These are phyloP conservation scores for Penicillium sp. DNA, from an alignment of 2,329 filamentous ascomycete genomes.

Conservation along the genomic window DNA sequence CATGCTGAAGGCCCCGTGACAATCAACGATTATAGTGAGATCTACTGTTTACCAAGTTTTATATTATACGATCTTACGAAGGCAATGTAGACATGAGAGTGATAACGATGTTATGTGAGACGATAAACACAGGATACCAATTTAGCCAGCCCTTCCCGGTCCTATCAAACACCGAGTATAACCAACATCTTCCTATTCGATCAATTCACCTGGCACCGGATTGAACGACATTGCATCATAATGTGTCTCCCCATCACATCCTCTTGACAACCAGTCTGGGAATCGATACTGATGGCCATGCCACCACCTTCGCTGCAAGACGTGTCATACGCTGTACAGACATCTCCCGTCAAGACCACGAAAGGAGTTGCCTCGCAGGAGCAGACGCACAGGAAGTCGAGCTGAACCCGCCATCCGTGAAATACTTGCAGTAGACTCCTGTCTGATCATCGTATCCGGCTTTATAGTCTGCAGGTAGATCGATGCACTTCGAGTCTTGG, in stretches of 20 bases:
- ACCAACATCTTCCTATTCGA: background rate
- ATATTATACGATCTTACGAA: background rate
- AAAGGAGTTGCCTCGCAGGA: background rate
- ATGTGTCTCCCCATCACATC: background rate
- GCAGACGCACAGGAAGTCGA: background rate
- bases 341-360: background rate
- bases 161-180: background rate
- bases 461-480: background rate
- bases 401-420: constrained; percentile 2
- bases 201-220: background rate
- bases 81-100: background rate
- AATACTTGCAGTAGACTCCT: constrained; percentile 4
- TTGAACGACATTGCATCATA: background rate
- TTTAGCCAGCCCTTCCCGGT: background rate
- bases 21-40: background rate
- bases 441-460: background rate
- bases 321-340: background rate
- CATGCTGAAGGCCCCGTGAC: background rate
- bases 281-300: background rate
- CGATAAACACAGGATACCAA: background rate
- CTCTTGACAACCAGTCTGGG: background rate
- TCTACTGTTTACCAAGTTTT: background rate
- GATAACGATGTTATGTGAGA: background rate
- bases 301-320: background rate
- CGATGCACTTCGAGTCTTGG: background rate